These are phyloP conservation scores for Panicum virgatum DNA, from an alignment of 202 grass and related monocot genomes.

Conservation along the genomic window DNA sequence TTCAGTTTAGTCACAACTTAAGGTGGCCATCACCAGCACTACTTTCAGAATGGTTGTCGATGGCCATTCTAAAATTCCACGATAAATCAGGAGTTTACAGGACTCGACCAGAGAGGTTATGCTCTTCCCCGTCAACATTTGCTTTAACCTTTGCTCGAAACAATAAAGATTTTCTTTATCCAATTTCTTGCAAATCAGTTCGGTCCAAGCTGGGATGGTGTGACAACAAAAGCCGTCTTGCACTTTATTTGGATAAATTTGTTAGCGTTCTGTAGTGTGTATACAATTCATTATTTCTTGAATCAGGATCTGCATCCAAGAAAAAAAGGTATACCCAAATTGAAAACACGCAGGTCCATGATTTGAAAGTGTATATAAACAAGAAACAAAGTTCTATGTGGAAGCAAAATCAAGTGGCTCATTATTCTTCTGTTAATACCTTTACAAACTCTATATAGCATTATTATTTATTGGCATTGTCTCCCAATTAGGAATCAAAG, in stretches of 20 bases:
- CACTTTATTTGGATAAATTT: background rate
- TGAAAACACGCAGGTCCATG: background rate
- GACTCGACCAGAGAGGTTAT: background rate
- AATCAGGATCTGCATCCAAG: slow-evolving; percentile 23
- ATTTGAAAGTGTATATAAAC: background rate
- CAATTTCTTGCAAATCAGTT: background rate
- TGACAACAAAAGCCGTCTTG: background rate
- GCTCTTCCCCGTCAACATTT: background rate
- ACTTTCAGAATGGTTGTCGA: background rate
- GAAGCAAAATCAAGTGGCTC: slow-evolving; percentile 3
- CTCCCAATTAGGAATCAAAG: slow-evolving; percentile 30
- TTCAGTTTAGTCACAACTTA: background rate
- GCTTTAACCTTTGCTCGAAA: background rate
- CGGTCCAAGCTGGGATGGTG: background rate
- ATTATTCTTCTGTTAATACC: slow-evolving; percentile 19
- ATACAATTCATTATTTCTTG: background rate
- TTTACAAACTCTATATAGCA: no score
- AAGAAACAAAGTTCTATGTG: background rate
- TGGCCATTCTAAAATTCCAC: background rate
- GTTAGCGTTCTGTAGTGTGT: background rate
- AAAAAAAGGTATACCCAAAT: background rate
- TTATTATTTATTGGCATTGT: slow-evolving; percentile 31
- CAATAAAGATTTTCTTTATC: background rate
- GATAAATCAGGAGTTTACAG: background rate
- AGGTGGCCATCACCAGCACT: background rate